Percentiles rank a stretch among this genome's conserved stretches.
These are phyloP conservation scores for Eucalyptus tenuipes DNA, from an alignment of 345 rosid genomes.

Conservation along the genomic window DNA sequence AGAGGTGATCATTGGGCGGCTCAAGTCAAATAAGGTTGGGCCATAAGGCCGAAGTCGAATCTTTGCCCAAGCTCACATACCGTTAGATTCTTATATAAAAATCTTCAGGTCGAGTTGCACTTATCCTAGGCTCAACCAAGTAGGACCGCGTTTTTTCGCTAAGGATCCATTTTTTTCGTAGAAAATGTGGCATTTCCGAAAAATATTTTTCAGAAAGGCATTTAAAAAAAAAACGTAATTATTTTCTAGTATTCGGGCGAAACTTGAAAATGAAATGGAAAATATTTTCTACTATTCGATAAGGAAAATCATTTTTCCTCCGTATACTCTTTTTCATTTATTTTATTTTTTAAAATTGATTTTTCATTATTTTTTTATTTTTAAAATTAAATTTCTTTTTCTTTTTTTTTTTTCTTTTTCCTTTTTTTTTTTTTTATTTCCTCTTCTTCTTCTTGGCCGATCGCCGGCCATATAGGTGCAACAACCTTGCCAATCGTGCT, in stretches of 20 bases:
- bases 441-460: rapidly evolving
- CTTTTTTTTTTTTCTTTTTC: no score
- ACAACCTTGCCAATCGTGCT: no score
- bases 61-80: neutral
- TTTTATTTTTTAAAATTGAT: no score
- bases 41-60: neutral
- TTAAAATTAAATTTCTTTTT: no score
- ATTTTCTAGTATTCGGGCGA: rapidly evolving
- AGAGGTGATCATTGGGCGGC: neutral
- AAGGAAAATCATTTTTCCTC: rapidly evolving
- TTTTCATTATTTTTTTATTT: no score
- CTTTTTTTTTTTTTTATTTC: no score
- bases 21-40: rapidly evolving
- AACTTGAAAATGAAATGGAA: no score
- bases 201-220: no score
- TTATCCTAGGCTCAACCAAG: neutral
- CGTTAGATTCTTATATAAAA: neutral
- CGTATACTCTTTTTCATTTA: no score
- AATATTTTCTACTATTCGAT: rapidly evolving
- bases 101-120: neutral
- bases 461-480: rapidly evolving
- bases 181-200: rapidly evolving
- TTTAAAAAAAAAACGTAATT: no score
- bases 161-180: rapidly evolving
- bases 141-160: rapidly evolving